Evolutionary conservation across 106 monocot genomes (phyloP), one percentile per base, ranked within the genome.

Genomic region (Dendrobium catenatum): DNA sequence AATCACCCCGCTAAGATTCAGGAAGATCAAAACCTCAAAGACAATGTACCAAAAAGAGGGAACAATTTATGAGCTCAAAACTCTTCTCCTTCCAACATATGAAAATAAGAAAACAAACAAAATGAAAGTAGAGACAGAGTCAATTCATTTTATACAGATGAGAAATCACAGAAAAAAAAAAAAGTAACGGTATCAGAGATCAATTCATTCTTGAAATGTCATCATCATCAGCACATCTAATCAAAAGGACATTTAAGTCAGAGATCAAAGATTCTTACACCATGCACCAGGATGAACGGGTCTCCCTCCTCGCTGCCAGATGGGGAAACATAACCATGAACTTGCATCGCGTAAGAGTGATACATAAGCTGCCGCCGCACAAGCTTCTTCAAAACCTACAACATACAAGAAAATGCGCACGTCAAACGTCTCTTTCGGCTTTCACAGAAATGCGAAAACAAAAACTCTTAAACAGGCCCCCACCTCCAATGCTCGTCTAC

Each of bases 301-400:
- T 42, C 42, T 16, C 88, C 84, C 10, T 79, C 84, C n/a, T 41
- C 78, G n/a, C 40, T 70, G 16, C 41, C 55, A 6, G 83, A 81
- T 27, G 85, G 78, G 82, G 79, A 84, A 6, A 93, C 82, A 77
- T 91, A 99, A 7, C 98, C 98, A 83, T 99, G 87, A 42, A 99
- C 95, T 89, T 95, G 93, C 89, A 93, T 93, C 4, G 98, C 89
- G 59, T 99, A 99, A 3, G 91, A 89, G 77, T 93, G 91, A 76
- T 99, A 99, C 95, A 99, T 93, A 68, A 99, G 81, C 80, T 83
- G 91, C 2, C 88, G 89, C 22, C 91, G 85, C 66, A 85, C 88
- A 37, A 99, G 93, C 82, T 86, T 95, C 91, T 95, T 91, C 66
- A 99, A 51, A 29, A 99, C 95, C 98, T 98, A 55, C 11, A 24